Evolutionary conservation across 805 yeast species (phyloP), one percentile per base, ranked within the genome.

Genomic region (Aciculoconidium aculeatum): DNA sequence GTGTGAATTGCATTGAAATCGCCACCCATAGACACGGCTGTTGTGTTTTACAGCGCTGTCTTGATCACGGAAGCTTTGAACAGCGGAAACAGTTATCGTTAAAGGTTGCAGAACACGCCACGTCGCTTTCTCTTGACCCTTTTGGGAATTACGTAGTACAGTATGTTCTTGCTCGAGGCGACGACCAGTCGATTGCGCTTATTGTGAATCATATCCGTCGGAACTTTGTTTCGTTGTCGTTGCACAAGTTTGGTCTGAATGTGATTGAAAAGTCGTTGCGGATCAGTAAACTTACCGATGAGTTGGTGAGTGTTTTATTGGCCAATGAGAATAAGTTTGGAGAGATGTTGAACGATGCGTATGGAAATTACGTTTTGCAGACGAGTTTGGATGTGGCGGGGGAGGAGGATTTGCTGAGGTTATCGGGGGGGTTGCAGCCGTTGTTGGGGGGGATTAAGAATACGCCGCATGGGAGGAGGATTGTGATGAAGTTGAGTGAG

Each of bases 111-210:
- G 67, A 67, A 29, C 67, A 78, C 46, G 77, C 94, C 21, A 70
- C 78, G 26, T 68, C 67, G 20, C 67, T 92, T 30, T 78, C 94
- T 11, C 67, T 83, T 34, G 96, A 92, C 57, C 96, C 96, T 9
- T 92, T 83, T 61, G 98, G 98, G 19, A 92, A 92, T 55, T 92
- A 92, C 55, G 97, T 92, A 28, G 87, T 92, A 29, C 98, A 92
- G 58, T 90, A 92, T 49, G 94, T 92, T 13, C 63, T 83, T 39
- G 61, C 71, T 3, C 63, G 75, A 30, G 68, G 68, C 8, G 67
- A 62, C 40, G 58, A 53, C 11, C 42, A 36, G 17, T 52, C 62
- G 18, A 51, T 61, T 19, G 44, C 37, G 21, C 36, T 51, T 23
- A 60, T 64, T 18, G 47, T 61, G 39, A 47, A 53, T 25, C 66